Base-by-base conservation (phyloP, 805 yeast genomes). In the Zygoascus biomembranicola region DNA sequence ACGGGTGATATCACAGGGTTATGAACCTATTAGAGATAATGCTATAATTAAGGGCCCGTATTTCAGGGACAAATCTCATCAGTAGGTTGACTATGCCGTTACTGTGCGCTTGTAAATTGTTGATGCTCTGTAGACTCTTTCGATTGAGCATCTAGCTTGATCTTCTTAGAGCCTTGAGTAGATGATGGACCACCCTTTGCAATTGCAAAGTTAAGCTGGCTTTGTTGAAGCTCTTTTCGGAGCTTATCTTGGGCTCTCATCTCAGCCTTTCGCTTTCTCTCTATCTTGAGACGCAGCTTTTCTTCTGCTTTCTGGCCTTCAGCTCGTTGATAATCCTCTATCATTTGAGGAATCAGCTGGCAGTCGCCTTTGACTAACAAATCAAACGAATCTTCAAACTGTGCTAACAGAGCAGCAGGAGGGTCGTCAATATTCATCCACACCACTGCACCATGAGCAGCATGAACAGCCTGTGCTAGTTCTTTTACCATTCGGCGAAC, bases 331-430 rank as follows among this genome's bases (percentile, higher is more conserved):
- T 51, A 65, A 43, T 61, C 66, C 8, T 66, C 62, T 16, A 69
- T 57, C 26, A 72, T 45, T 16, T 57, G 69, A 2, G 83, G 78
- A 10, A 83, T 59, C 37, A 70, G 62, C 62, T 84, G 89, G 62
- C 89, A 83, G 63, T 84, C 87, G 8, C 87, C 89, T 13, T 77
- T 72, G 11, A 83, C 77, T 8, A 81, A 70, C 49, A 83, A 64
- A 61, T 84, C 89, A 55, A 83, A 73, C 54, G 73, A 64, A 28
- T 78, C 81, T 75, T 82, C 57, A 74, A 72, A 39, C 76, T 72
- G 50, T 75, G 73, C 67, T 71, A 73, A 0, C 75, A 67, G 2
- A 16, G 62, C 59, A 9, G 32, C 9, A 11, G 49, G 18, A 1
- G 61, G 60, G 49, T 74, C 73, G 47, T 82, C 86, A 31, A 73